Evolutionary conservation across 208 protist genomes (phyloP).

Genomic region (Phytomonas francai): DNA sequence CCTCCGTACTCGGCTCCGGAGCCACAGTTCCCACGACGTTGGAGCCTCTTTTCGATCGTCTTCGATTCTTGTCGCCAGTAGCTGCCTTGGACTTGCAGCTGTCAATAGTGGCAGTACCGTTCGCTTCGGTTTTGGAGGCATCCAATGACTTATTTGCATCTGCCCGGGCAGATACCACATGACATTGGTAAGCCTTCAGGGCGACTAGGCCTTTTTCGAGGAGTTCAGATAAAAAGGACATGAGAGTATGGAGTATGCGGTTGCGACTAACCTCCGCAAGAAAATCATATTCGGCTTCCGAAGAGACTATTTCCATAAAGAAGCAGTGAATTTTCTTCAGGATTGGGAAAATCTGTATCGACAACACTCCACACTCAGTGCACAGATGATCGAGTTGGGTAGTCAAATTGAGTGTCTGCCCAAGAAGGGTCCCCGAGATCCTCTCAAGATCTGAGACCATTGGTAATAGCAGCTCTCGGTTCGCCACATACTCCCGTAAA

Average conservation of each 20-base stretch:
- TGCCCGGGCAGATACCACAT: background rate
- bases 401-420: conserved; percentile 48
- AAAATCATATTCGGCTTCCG: conserved; percentile 9
- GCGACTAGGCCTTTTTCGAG: conserved; percentile 25
- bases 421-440: conserved; percentile 25
- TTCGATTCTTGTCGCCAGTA: background rate
- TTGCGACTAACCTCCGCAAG: conserved; percentile 14
- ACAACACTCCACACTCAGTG: conserved; percentile 36
- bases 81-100: background rate
- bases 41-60: background rate
- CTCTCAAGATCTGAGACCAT: conserved; percentile 32
- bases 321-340: conserved; percentile 55
- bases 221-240: conserved; percentile 17
- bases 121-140: background rate
- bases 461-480: conserved; percentile 55
- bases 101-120: background rate
- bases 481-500: conserved; percentile 42
- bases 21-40: background rate
- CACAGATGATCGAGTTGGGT: conserved; percentile 55
- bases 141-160: background rate
- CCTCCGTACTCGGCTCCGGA: background rate
- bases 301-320: conserved; percentile 33
- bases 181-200: conserved; percentile 11
- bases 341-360: conserved; percentile 39
- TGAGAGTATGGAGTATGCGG: conserved; percentile 24